Evolutionary conservation across 495 filamentous ascomycete genomes (phyloP).

Genomic region (Penicillium salamii): DNA sequence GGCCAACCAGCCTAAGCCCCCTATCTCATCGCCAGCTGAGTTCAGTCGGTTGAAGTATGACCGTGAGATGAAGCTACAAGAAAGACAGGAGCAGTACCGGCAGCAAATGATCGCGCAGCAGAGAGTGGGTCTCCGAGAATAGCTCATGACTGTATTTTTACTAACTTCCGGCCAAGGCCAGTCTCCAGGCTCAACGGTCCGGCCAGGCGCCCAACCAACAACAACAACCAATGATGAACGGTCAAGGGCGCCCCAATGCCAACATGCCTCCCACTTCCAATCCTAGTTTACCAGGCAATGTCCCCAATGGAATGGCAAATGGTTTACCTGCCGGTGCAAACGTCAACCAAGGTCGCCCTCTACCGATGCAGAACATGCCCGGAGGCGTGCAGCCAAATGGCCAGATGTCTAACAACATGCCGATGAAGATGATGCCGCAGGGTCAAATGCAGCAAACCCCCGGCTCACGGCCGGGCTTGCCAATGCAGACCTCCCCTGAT

Average conservation of each 20-base stretch:
- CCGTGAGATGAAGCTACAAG: conserved; percentile 71
- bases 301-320: conserved; percentile 38
- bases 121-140: conserved; percentile 45
- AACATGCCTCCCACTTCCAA: conserved; percentile 40
- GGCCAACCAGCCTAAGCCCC: conserved; percentile 55
- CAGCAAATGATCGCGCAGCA: conserved; percentile 60
- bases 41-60: conserved; percentile 87
- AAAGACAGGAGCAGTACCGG: conserved; percentile 67
- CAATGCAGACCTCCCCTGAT: conserved; percentile 52
- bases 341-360: conserved; percentile 38
- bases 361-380: conserved; percentile 40
- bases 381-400: conserved; percentile 37
- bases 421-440: conserved; percentile 68
- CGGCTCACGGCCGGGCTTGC: conserved; percentile 58
- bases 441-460: conserved; percentile 64
- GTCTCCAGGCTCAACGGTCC: conserved; percentile 40
- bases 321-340: conserved; percentile 35
- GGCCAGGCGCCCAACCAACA: conserved; percentile 46
- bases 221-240: conserved; percentile 43
- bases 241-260: conserved; percentile 34
- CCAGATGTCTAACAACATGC: conserved; percentile 53
- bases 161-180: conserved; percentile 24
- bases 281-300: conserved; percentile 26
- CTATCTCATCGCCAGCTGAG: conserved; percentile 73
- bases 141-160: conserved; percentile 11